Evolutionary conservation across 2,329 filamentous ascomycete species (phyloP).

Genomic region (Cordyceps fumosorosea): DNA sequence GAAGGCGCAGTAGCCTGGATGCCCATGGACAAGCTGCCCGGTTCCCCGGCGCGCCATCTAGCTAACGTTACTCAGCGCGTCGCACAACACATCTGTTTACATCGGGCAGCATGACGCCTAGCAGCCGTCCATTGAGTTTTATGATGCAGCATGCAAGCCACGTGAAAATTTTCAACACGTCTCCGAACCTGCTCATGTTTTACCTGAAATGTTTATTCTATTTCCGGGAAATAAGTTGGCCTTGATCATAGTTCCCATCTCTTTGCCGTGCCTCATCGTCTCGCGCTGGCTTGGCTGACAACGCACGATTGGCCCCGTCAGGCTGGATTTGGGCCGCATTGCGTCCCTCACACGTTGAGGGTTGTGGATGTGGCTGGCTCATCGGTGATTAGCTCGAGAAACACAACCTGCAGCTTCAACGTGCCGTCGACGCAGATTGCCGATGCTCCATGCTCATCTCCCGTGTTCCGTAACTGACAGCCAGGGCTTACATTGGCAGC

Average conservation of each 20-base stretch:
- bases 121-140: slow-evolving; percentile 19
- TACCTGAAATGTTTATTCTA: neutral
- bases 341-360: slow-evolving; percentile 6
- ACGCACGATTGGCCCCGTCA: slow-evolving; percentile 1
- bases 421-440: neutral
- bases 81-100: neutral
- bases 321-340: slow-evolving; percentile 11
- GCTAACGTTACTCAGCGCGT: neutral
- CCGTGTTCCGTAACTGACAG: neutral
- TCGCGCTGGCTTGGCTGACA: neutral
- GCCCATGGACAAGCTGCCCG: neutral
- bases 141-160: slow-evolving; percentile 26
- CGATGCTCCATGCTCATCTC: neutral
- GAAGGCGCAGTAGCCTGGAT: neutral
- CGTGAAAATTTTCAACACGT: slow-evolving; percentile 10
- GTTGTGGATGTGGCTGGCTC: neutral
- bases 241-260: neutral
- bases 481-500: neutral
- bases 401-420: neutral
- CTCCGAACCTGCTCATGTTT: neutral
- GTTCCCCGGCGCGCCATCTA: neutral
- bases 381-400: neutral
- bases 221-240: neutral
- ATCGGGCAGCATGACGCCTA: slow-evolving; percentile 1
- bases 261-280: neutral